These are phyloP conservation scores for Xylariaceae sp. DNA, from an alignment of 2,329 filamentous ascomycete genomes.

Conservation along the genomic window DNA sequence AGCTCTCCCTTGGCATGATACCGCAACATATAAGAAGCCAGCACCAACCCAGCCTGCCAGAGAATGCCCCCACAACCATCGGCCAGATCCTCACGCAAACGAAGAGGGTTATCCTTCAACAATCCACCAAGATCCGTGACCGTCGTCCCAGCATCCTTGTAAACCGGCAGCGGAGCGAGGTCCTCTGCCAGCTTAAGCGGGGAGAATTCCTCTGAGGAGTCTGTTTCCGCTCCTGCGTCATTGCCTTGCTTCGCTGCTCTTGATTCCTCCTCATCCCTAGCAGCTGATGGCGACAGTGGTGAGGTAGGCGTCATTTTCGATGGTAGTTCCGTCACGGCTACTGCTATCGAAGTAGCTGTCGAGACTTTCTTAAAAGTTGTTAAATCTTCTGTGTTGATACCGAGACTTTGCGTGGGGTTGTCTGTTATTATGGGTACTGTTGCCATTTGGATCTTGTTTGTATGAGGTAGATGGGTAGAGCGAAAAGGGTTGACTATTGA, in stretches of 20 bases:
- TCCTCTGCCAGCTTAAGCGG: slow-evolving; percentile 51
- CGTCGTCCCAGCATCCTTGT: slow-evolving; percentile 52
- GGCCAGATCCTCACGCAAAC: slow-evolving; percentile 78
- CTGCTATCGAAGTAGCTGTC: too few species aligned
- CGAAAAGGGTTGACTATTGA: too few species aligned
- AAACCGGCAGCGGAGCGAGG: slow-evolving; percentile 55
- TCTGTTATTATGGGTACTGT: too few species aligned
- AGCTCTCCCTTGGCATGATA: slow-evolving; percentile 60
- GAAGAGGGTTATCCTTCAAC: slow-evolving; percentile 59
- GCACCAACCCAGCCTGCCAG: slow-evolving; percentile 89
- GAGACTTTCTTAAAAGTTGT: too few species aligned
- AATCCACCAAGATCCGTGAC: slow-evolving; percentile 68
- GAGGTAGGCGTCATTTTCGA: too few species aligned
- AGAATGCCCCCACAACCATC: slow-evolving; percentile 89
- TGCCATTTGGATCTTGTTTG: too few species aligned
- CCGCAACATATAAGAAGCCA: slow-evolving; percentile 80
- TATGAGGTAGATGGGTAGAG: too few species aligned
- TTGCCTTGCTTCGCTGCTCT: too few species aligned
- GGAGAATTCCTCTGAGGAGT: slow-evolving; percentile 36
- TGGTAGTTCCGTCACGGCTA: too few species aligned
- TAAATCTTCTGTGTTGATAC: too few species aligned
- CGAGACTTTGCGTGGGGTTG: too few species aligned
- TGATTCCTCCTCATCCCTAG: too few species aligned
- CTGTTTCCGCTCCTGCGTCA: slow-evolving; percentile 6
- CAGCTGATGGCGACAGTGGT: background rate